These are phyloP conservation scores for Ambrosiella beaveri DNA, from an alignment of 2,329 filamentous ascomycete species.

Conservation along the genomic window DNA sequence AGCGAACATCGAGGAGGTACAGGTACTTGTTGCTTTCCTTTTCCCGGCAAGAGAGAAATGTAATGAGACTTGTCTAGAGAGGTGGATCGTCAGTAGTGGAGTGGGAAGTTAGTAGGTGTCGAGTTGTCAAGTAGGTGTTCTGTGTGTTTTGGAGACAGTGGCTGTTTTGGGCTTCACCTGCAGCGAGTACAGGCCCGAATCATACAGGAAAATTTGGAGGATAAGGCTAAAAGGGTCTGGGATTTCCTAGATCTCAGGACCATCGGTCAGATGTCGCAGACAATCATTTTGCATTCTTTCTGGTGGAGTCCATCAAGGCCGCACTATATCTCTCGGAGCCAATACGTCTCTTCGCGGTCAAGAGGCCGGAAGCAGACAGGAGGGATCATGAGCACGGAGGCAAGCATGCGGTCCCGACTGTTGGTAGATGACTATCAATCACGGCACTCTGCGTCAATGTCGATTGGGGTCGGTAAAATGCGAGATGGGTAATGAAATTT, in stretches of 20 bases:
- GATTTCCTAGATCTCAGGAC: constrained; percentile 48
- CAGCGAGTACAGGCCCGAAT: constrained; percentile 46
- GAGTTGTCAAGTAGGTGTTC: constrained; percentile 31
- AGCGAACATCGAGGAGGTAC: constrained; percentile 33
- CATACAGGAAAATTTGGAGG: constrained; percentile 49
- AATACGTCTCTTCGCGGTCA: constrained; percentile 25
- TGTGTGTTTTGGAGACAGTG: constrained; percentile 43
- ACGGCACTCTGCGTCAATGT: constrained; percentile 51
- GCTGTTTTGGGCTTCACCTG: constrained; percentile 46
- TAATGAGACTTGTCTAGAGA: no score
- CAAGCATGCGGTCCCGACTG: constrained; percentile 50
- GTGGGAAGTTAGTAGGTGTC: neutral
- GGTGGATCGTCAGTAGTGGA: neutral
- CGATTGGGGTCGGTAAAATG: constrained; percentile 20
- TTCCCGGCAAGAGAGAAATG: no score
- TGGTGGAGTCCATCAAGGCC: constrained; percentile 29
- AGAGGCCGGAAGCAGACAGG: constrained; percentile 40
- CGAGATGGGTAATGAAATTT: constrained; percentile 14
- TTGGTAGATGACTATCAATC: constrained; percentile 46
- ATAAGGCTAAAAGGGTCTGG: constrained; percentile 46
- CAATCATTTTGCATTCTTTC: constrained; percentile 27
- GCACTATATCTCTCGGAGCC: constrained; percentile 29
- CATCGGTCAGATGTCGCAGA: constrained; percentile 50
- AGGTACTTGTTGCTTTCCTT: no score
- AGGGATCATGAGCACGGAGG: constrained; percentile 52